Base-by-base conservation (phyloP, 331 rosid genomes). In the Pyrus hybrid region DNA sequence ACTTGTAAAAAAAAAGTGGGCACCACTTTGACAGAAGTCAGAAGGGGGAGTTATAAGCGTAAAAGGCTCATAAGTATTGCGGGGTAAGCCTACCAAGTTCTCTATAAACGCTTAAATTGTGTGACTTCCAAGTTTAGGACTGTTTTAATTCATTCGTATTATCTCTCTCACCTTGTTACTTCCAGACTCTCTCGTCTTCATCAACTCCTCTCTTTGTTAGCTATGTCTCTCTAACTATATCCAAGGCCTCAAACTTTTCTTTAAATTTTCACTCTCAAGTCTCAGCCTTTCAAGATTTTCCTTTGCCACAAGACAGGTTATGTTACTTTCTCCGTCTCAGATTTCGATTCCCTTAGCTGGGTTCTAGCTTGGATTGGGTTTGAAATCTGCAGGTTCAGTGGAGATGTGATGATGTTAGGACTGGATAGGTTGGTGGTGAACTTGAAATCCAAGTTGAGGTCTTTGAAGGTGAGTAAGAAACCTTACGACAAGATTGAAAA, bases 401-500 rank as follows among this genome's bases (percentile, higher is more conserved):
- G 28, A 53, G 26, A 60, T 21, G 80, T 70, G 87, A 80, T 68
- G 91, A 85, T 71, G 88, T 74, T 86, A 89, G 89, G 88, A 7
- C 67, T 94, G 66, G 92, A 84, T 22, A 89, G 97, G 77, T 32
- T 90, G 66, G 70, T 92, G 73, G 90, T 74, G 86, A 87, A 73
- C 32, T 85, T 94, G 74, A 94, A 94, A 70, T 86, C 92, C 12
- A 94, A 87, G 73, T 85, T 94, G 45, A 87, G 71, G 82, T 87
- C 81, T 0, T 61, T 94, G 90, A 91, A 86, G 86, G 61, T 79
- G 81, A 90, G 76, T 89, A 84, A 85, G 45, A 85, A 88, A 21
- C 74, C 83, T 37, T 94, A 94, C 29, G 88, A 92, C 80, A 90
- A 92, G 93, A 79, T 94, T 67, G 99, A 89, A 77, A 94, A 94